A percentile compares a stretch with the other conserved stretches of the same genome.
Evolutionary conservation across 2,329 filamentous ascomycete species (phyloP).

Genomic region (Byssothecium circinans): DNA sequence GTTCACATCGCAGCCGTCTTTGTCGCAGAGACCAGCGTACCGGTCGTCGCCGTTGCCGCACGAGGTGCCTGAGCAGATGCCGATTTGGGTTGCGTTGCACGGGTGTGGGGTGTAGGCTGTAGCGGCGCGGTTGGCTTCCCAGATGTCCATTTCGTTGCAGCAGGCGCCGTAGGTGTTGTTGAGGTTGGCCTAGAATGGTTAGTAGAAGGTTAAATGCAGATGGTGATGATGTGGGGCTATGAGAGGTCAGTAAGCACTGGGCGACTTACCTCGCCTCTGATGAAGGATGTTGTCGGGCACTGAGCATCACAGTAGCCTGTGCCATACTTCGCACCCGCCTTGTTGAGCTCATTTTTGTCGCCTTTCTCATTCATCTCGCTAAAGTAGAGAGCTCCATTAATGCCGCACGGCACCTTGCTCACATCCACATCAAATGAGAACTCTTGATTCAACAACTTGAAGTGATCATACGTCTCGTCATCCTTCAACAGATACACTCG

Average conservation of each 20-base stretch:
- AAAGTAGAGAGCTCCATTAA: constrained; percentile 61
- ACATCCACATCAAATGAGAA: constrained; percentile 49
- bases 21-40: not conserved
- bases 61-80: constrained; percentile 42
- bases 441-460: constrained; percentile 42
- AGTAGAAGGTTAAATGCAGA: not conserved
- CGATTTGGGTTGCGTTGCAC: constrained; percentile 52
- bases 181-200: constrained; percentile 15
- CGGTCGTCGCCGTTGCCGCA: constrained; percentile 35
- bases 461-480: constrained; percentile 36
- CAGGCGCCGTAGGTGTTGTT: constrained; percentile 57
- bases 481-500: constrained; percentile 42
- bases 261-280: constrained; percentile 52
- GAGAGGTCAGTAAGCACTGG: constrained; percentile 56
- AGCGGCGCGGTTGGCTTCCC: constrained; percentile 66
- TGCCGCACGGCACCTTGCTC: constrained; percentile 66
- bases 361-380: constrained; percentile 59
- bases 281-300: constrained; percentile 50
- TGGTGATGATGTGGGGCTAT: constrained; percentile 27
- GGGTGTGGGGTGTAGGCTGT: constrained; percentile 64
- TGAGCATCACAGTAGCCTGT: constrained; percentile 47
- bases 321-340: constrained; percentile 50
- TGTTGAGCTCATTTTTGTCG: constrained; percentile 38
- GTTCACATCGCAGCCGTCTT: constrained; percentile 50
- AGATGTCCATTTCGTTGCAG: constrained; percentile 13